phyloP scores from a whole-genome alignment of 768 basidiomycete species.

The Psilocybe tampanensis region DNA sequence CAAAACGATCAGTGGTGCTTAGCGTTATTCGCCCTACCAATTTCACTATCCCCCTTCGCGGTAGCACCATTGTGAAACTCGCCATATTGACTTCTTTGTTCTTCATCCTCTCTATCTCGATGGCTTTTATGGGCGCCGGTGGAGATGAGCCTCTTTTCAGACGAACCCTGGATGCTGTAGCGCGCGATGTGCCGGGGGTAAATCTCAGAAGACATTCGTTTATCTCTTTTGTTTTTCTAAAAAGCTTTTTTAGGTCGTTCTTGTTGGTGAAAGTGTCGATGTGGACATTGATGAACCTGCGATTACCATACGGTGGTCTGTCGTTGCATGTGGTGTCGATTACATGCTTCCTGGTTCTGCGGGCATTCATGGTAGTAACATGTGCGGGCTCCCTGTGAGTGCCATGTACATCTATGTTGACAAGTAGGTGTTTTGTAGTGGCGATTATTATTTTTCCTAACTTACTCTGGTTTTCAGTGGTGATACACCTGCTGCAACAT shows the following conservation, averaged over 20 bases:
- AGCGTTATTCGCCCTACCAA: constrained; percentile 18
- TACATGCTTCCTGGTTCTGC: constrained; percentile 47
- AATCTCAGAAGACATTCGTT: constrained; percentile 12
- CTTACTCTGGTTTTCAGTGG: constrained; percentile 25
- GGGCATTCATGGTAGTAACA: constrained; percentile 44
- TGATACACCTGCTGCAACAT: constrained; percentile 37
- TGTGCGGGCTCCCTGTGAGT: constrained; percentile 49
- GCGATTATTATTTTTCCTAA: not conserved
- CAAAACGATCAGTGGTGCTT: not conserved
- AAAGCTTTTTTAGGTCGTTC: constrained; percentile 42
- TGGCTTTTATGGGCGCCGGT: constrained; percentile 48
- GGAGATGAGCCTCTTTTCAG: constrained; percentile 44
- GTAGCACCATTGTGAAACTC: constrained; percentile 33
- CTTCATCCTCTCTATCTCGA: constrained; percentile 50
- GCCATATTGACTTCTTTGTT: constrained; percentile 47
- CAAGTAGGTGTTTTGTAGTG: constrained; percentile 38
- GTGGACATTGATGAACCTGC: constrained; percentile 62
- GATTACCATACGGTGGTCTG: constrained; percentile 56
- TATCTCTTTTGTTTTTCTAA: constrained; percentile 4
- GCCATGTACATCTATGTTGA: constrained; percentile 50
- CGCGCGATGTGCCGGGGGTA: constrained; percentile 48
- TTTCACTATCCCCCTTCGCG: constrained; percentile 28
- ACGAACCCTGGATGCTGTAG: constrained; percentile 40
- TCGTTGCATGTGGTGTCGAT: constrained; percentile 50
- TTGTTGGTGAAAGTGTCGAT: constrained; percentile 59